These are phyloP conservation scores for Hysterangium stoloniferum DNA, from an alignment of 768 basidiomycete species.

Conservation along the genomic window DNA sequence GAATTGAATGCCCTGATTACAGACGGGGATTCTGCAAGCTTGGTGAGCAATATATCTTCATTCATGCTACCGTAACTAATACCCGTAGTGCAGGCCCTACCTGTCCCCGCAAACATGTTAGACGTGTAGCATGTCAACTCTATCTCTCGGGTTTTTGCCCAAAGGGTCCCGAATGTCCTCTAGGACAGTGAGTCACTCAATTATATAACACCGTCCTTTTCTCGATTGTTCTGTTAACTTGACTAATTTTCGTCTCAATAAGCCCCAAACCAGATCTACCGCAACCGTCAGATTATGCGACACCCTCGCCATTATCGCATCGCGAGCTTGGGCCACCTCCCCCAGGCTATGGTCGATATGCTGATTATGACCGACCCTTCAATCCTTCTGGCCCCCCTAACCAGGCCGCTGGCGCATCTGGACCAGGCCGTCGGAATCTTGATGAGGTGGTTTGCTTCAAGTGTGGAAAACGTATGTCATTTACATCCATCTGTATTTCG, in stretches of 20 bases:
- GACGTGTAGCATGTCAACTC: constrained; percentile 81
- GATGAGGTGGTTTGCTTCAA: constrained; percentile 87
- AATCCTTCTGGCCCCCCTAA: constrained; percentile 23
- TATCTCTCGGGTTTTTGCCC: constrained; percentile 95
- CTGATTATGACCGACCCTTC: constrained; percentile 56
- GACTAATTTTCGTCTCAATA: neutral
- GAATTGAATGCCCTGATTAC: constrained; percentile 92
- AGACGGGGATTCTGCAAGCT: constrained; percentile 92
- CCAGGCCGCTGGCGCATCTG: constrained; percentile 31
- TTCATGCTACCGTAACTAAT: neutral
- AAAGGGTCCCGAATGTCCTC: constrained; percentile 76
- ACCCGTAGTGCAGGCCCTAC: constrained; percentile 51
- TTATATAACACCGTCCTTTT: no score
- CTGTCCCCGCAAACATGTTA: constrained; percentile 89
- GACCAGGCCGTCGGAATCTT: constrained; percentile 53
- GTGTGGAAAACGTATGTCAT: constrained; percentile 32
- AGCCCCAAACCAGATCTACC: constrained; percentile 79
- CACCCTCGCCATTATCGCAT: constrained; percentile 65
- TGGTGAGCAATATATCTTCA: constrained; percentile 40
- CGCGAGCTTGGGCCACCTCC: constrained; percentile 86
- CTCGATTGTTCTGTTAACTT: constrained; percentile 12
- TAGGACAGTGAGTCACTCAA: constrained; percentile 68
- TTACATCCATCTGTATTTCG: constrained; percentile 23
- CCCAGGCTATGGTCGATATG: constrained; percentile 82
- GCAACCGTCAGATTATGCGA: constrained; percentile 64